Base-by-base conservation (phyloP, 2,329 filamentous ascomycete genomes). In the Fusarium sp. region DNA sequence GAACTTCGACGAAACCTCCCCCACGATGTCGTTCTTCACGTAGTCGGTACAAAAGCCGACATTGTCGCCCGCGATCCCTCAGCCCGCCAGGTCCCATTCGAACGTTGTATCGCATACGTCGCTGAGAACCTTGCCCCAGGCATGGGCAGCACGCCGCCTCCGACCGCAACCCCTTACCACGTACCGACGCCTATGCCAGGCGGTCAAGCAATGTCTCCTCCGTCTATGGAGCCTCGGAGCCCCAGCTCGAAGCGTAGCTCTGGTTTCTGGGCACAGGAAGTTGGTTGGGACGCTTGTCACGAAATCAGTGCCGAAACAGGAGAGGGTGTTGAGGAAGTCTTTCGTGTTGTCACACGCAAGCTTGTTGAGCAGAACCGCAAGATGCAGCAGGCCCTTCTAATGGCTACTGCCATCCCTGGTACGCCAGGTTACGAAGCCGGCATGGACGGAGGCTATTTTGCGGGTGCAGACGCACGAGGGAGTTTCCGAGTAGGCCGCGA, bases 261-360 rank as follows among this genome's bases (percentile, higher is more conserved):
- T 41, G 92, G 92, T 4, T 94, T 94, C 82, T 98, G 95, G 95
- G 94, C 92, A 27, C 93, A 96, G 80, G 95, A 98, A 79, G 91
- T 94, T 10, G 94, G 95, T 57, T 98, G 95, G 95, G 95, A 98
- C 78, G 97, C 94, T 71, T 98, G 95, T 81, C 96, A 98, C 81
- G 96, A 99, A 84, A 95, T 99, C 79, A 95, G 92, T 75, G 95
- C 95, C 52, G 95, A 97, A 85, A 94, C 92, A 77, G 95, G 95
- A 62, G 95, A 98, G 84, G 95, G 95, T 22, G 95, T 99, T 22
- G 96, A 98, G 76, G 96, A 98, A 82, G 94, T 99, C 0, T 98
- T 98, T 77, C 89, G 95, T 25, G 88, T 90, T 45, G 88, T 90
- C 18, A 87, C 88, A 39, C 83, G 88, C 66, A 90, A 90, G 80